Conservation (phyloP, 176 grass and related monocot species). For the Canna indica region DNA sequence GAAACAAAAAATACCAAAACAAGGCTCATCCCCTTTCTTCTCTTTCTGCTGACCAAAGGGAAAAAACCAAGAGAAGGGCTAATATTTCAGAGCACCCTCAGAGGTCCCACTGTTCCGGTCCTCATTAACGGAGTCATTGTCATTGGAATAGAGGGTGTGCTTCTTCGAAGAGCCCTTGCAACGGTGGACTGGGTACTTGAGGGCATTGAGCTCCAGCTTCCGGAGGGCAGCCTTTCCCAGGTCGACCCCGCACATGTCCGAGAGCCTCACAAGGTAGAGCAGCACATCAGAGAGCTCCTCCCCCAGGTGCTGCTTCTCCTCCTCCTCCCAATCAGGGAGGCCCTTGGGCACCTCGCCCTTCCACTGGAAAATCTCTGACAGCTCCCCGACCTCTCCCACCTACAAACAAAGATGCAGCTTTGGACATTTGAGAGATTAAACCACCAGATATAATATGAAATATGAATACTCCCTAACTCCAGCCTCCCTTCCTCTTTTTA, state of each 20-base stretch:
- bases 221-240: slow-evolving; percentile 55
- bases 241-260: slow-evolving; percentile 73
- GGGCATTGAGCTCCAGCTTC: slow-evolving; percentile 74
- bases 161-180: slow-evolving; percentile 86
- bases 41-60: neutral
- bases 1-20: neutral
- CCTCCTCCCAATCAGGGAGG: slow-evolving; percentile 57
- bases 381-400: slow-evolving; percentile 89
- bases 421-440: too few species aligned
- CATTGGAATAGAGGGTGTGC: slow-evolving; percentile 32
- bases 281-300: slow-evolving; percentile 86
- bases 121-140: neutral
- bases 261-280: slow-evolving; percentile 78
- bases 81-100: neutral
- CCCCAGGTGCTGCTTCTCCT: slow-evolving; percentile 72
- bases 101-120: neutral
- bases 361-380: slow-evolving; percentile 96
- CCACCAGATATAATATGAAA: too few species aligned
- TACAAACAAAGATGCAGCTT: slow-evolving; percentile 21
- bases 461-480: too few species aligned
- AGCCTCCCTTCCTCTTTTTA: neutral
- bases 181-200: slow-evolving; percentile 56
- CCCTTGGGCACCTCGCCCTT: slow-evolving; percentile 93
- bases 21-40: neutral
- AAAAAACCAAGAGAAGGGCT: neutral